A percentile compares a stretch with the other conserved stretches of the same genome.
Conservation (phyloP, 2,329 filamentous ascomycete genomes). For the Colletotrichum scovillei region DNA sequence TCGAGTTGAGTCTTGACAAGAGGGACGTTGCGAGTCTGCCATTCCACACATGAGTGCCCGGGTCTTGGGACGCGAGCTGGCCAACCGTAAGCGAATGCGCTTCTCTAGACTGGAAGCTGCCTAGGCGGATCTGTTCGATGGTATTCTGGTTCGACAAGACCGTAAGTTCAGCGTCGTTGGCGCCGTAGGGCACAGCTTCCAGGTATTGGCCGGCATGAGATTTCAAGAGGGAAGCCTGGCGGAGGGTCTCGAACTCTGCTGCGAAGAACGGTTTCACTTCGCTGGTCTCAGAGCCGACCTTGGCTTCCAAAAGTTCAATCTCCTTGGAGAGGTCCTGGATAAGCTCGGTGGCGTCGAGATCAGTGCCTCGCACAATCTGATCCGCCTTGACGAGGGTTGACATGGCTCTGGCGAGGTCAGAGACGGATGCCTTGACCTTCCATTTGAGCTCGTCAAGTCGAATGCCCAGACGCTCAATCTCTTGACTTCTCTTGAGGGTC, state of each 20-base stretch:
- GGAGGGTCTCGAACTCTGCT: slow-evolving; percentile 66
- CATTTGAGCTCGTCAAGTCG: slow-evolving; percentile 72
- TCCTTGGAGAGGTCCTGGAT: slow-evolving; percentile 62
- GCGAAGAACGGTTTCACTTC: slow-evolving; percentile 62
- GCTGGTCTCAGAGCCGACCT: slow-evolving; percentile 53
- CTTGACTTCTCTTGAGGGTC: slow-evolving; percentile 57
- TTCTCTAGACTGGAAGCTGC: slow-evolving; percentile 21
- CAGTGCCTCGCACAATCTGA: slow-evolving; percentile 60
- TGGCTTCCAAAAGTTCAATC: slow-evolving; percentile 62
- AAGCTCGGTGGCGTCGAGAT: slow-evolving; percentile 56
- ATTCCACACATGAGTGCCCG: slow-evolving; percentile 46
- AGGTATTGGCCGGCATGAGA: slow-evolving; percentile 31
- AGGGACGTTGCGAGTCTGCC: slow-evolving; percentile 57
- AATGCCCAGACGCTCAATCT: slow-evolving; percentile 66
- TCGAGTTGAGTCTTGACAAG: slow-evolving; percentile 63
- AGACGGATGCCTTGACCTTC: slow-evolving; percentile 64
- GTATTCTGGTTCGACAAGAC: slow-evolving; percentile 62
- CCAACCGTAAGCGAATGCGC: slow-evolving; percentile 28
- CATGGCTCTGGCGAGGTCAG: slow-evolving; percentile 65
- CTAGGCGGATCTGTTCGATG: slow-evolving; percentile 54
- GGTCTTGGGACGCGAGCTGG: slow-evolving; percentile 26
- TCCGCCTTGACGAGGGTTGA: slow-evolving; percentile 67
- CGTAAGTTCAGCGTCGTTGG: slow-evolving; percentile 51
- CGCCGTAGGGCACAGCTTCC: slow-evolving; percentile 3
- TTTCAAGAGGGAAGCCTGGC: slow-evolving; percentile 62